A percentile compares a stretch with the other conserved stretches of the same genome.
Evolutionary conservation across 805 yeast species (phyloP).

Genomic region (Zygosaccharomyces gambellarensis): DNA sequence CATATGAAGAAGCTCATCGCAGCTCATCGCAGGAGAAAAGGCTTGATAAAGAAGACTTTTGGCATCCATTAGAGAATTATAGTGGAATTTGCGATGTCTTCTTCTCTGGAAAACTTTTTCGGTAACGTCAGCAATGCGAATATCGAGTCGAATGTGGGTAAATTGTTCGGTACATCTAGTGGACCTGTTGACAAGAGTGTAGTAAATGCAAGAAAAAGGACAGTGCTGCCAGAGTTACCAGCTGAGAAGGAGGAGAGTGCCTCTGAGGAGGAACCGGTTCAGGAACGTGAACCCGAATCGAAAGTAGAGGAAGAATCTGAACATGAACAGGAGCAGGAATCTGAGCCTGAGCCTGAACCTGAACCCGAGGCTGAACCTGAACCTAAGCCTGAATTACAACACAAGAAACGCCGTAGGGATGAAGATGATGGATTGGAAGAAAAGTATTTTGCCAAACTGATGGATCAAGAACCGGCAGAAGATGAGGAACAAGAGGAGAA

Average conservation of each 20-base stretch:
- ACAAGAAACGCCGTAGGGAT: slow-evolving; percentile 13
- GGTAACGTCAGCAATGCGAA: slow-evolving; percentile 29
- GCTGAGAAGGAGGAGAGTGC: slow-evolving; percentile 7
- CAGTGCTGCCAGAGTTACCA: slow-evolving; percentile 15
- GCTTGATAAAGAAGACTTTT: neutral
- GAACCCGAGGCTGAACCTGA: slow-evolving; percentile 25
- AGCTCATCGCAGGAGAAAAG: slow-evolving; percentile 20
- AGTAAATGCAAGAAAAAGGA: slow-evolving; percentile 20
- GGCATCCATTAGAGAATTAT: neutral
- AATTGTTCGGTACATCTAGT: slow-evolving; percentile 38
- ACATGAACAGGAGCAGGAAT: slow-evolving; percentile 11
- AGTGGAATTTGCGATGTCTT: slow-evolving; percentile 10
- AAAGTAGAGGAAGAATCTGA: slow-evolving; percentile 22
- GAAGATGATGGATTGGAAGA: slow-evolving; percentile 48
- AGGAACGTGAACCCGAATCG: neutral
- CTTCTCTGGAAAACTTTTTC: slow-evolving; percentile 34
- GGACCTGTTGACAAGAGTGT: slow-evolving; percentile 43
- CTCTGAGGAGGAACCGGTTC: slow-evolving; percentile 2
- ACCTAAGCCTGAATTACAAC: slow-evolving; percentile 15
- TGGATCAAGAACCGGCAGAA: slow-evolving; percentile 26
- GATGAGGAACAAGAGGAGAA: slow-evolving; percentile 22
- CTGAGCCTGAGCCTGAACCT: slow-evolving; percentile 11
- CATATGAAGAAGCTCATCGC: slow-evolving; percentile 6
- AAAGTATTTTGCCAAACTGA: slow-evolving; percentile 47
- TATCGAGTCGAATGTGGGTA: slow-evolving; percentile 32